Evolutionary conservation across 2,329 filamentous ascomycete genomes (phyloP).

Genomic region (Fusarium sp.): DNA sequence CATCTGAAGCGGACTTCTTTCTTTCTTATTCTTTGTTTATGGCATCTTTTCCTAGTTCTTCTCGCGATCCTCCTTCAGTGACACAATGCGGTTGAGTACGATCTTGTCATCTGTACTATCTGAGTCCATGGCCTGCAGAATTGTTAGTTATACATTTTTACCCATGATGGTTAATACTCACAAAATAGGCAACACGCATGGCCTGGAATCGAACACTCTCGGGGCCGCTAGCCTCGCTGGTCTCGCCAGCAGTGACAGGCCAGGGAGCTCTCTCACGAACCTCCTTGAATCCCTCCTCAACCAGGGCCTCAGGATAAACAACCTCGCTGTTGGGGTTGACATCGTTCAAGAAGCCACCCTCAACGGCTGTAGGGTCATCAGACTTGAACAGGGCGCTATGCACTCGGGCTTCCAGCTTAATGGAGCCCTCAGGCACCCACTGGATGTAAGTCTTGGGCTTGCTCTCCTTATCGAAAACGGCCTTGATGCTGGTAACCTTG

Average conservation of each 20-base stretch:
- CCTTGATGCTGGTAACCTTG: slow-evolving; percentile 72
- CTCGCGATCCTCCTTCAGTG: slow-evolving; percentile 85
- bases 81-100: slow-evolving; percentile 91
- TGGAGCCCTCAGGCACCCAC: slow-evolving; percentile 79
- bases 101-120: slow-evolving; percentile 83
- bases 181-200: slow-evolving; percentile 87
- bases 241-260: slow-evolving; percentile 81
- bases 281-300: slow-evolving; percentile 86
- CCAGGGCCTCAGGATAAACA: slow-evolving; percentile 78
- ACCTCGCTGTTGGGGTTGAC: slow-evolving; percentile 86
- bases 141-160: slow-evolving; percentile 14
- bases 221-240: slow-evolving; percentile 68
- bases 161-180: slow-evolving; percentile 47
- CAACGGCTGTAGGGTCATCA: slow-evolving; percentile 79
- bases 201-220: slow-evolving; percentile 91
- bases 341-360: slow-evolving; percentile 83
- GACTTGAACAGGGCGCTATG: slow-evolving; percentile 88
- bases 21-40: background rate
- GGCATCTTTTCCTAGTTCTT: slow-evolving; percentile 55
- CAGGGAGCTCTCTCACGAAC: slow-evolving; percentile 78
- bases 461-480: slow-evolving; percentile 72
- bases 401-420: slow-evolving; percentile 77
- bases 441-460: slow-evolving; percentile 88
- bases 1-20: background rate
- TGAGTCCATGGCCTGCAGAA: slow-evolving; percentile 72